These are phyloP conservation scores for Leishmania gerbilli DNA, from an alignment of 208 protist species.

Conservation along the genomic window DNA sequence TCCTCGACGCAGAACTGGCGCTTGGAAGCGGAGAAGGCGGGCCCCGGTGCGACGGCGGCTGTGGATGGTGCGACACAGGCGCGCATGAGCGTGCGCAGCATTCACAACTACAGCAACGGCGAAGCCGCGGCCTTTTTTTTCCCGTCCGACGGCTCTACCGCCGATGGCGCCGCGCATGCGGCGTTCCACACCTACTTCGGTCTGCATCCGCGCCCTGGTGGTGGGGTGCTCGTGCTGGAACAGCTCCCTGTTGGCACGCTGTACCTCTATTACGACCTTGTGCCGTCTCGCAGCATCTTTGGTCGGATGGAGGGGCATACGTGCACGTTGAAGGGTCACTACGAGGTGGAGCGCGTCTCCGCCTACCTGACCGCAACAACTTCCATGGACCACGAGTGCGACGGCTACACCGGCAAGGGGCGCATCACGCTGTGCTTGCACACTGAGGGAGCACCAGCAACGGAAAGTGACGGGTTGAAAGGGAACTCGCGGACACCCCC, in stretches of 20 bases:
- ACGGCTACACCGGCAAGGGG: conserved; percentile 76
- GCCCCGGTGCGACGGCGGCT: background rate
- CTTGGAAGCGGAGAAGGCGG: conserved; percentile 19
- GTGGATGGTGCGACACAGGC: conserved; percentile 6
- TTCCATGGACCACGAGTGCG: conserved; percentile 84
- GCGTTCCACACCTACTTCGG: conserved; percentile 46
- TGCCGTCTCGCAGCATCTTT: conserved; percentile 70
- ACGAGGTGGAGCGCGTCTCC: conserved; percentile 80
- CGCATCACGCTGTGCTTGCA: conserved; percentile 80
- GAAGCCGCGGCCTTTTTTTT: background rate
- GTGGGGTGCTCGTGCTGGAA: conserved; percentile 44
- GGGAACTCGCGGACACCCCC: background rate
- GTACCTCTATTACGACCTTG: conserved; percentile 69
- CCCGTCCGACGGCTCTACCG: background rate
- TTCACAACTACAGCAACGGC: conserved; percentile 37
- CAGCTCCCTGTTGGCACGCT: conserved; percentile 65
- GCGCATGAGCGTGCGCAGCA: conserved; percentile 20
- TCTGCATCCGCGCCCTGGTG: conserved; percentile 35
- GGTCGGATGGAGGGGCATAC: conserved; percentile 68
- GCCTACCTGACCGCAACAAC: conserved; percentile 73
- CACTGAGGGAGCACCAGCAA: conserved; percentile 29
- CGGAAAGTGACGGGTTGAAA: background rate
- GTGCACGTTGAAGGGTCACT: conserved; percentile 39
- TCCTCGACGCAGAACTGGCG: conserved; percentile 71
- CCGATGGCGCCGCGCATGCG: background rate